A percentile compares a stretch with the other conserved stretches of the same genome.
phyloP scores from a whole-genome alignment of 2,329 filamentous ascomycete genomes.

The Emydomyces testavorans region DNA sequence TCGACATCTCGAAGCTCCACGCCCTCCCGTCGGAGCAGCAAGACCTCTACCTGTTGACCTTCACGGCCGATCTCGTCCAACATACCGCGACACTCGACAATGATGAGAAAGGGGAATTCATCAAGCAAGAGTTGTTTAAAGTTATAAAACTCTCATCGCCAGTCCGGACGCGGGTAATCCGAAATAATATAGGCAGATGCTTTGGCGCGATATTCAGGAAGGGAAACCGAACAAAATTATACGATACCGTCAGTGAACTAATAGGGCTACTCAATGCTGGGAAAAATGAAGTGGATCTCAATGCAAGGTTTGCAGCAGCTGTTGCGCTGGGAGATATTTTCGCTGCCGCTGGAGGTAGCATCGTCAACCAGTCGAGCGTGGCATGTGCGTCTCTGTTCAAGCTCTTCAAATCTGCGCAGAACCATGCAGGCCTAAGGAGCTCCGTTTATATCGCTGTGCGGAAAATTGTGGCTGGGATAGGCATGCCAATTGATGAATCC shows the following conservation, averaged over 20 bases:
- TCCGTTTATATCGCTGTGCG: constrained; percentile 63
- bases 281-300: constrained; percentile 67
- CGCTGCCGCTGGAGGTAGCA: constrained; percentile 84
- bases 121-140: constrained; percentile 91
- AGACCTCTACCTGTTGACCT: constrained; percentile 83
- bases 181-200: constrained; percentile 77
- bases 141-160: constrained; percentile 74
- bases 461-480: constrained; percentile 65
- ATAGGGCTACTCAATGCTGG: constrained; percentile 58
- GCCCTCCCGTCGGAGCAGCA: constrained; percentile 86
- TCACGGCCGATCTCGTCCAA: constrained; percentile 68
- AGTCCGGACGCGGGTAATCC: constrained; percentile 72
- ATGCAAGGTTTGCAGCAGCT: constrained; percentile 75
- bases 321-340: constrained; percentile 82
- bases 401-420: constrained; percentile 65
- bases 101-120: constrained; percentile 78
- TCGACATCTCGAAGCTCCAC: constrained; percentile 82
- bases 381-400: constrained; percentile 63
- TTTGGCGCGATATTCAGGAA: constrained; percentile 71
- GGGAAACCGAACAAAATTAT: constrained; percentile 82
- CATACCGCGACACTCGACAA: constrained; percentile 62
- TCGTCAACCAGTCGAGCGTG: constrained; percentile 68
- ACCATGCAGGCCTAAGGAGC: constrained; percentile 69
- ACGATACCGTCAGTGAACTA: constrained; percentile 88
- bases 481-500: constrained; percentile 66